Evolutionary conservation across 2,329 filamentous ascomycete species (phyloP).

Genomic region (Fusarium brevicatenulatum): DNA sequence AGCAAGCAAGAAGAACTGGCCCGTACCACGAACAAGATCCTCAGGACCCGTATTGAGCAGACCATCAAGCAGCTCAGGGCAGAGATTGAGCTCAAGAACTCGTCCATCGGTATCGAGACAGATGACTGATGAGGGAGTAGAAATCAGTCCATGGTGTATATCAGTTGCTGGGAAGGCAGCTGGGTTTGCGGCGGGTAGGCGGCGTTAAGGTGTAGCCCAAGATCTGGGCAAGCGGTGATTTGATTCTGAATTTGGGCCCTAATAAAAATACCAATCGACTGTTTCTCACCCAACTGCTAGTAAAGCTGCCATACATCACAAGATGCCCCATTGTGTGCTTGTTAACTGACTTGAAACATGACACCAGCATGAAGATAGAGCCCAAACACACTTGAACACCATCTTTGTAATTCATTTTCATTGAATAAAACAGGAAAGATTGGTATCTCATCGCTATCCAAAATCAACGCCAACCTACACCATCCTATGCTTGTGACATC

Average conservation of each 20-base stretch:
- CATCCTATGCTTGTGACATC: constrained; percentile 19
- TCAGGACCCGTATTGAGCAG: constrained; percentile 60
- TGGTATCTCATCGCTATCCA: constrained; percentile 26
- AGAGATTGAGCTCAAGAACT: constrained; percentile 58
- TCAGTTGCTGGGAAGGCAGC: not conserved
- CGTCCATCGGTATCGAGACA: constrained; percentile 55
- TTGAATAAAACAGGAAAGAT: constrained; percentile 8
- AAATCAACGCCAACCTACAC: constrained; percentile 36
- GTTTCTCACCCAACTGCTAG: constrained; percentile 12
- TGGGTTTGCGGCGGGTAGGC: not conserved
- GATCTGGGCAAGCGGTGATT: constrained; percentile 19
- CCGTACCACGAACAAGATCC: constrained; percentile 57
- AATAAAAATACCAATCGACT: constrained; percentile 40
- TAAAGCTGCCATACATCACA: not conserved
- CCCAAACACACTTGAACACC: not conserved
- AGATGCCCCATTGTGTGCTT: not conserved
- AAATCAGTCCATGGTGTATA: not conserved
- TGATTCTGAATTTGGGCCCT: constrained; percentile 15
- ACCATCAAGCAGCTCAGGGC: constrained; percentile 60
- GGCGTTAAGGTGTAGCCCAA: constrained; percentile 33
- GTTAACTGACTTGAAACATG: not conserved
- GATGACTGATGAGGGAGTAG: constrained; percentile 44
- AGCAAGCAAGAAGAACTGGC: constrained; percentile 57
- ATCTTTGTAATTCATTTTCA: not conserved
- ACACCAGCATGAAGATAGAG: not conserved